These are phyloP conservation scores for Paramecium octaurelia DNA, from an alignment of 73 alveolate species.

Conservation along the genomic window DNA sequence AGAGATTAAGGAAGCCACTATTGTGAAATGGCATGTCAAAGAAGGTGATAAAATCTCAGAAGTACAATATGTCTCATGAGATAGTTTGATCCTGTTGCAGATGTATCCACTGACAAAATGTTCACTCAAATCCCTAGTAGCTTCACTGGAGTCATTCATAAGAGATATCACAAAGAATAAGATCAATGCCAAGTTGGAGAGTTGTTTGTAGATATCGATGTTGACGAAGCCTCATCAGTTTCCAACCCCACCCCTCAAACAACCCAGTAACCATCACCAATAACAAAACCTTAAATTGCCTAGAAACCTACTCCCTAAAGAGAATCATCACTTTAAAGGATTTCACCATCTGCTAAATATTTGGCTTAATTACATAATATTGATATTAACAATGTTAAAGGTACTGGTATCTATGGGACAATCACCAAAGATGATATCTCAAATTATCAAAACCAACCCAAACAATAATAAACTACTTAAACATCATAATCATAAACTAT, in stretches of 20 bases:
- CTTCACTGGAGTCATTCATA: conserved; percentile 52
- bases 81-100: conserved; percentile 60
- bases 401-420: conserved; percentile 13
- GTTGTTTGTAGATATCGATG: conserved; percentile 49
- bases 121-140: conserved; percentile 59
- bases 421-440: neutral
- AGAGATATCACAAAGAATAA: conserved; percentile 56
- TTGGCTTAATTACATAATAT: conserved; percentile 14
- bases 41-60: conserved; percentile 60
- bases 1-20: conserved; percentile 55
- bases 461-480: neutral
- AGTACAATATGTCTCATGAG: neutral
- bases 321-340: neutral
- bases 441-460: neutral
- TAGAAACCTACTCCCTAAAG: neutral
- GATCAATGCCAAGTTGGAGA: conserved; percentile 61
- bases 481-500: neutral
- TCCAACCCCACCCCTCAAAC: neutral
- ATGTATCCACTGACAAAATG: conserved; percentile 62
- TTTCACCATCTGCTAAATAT: conserved; percentile 35
- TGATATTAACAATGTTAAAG: neutral
- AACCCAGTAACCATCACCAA: neutral
- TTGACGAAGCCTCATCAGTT: neutral
- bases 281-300: neutral
- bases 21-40: conserved; percentile 57